Evolutionary conservation across 768 basidiomycete species (phyloP).

Genomic region (Hysterangium stoloniferum): DNA sequence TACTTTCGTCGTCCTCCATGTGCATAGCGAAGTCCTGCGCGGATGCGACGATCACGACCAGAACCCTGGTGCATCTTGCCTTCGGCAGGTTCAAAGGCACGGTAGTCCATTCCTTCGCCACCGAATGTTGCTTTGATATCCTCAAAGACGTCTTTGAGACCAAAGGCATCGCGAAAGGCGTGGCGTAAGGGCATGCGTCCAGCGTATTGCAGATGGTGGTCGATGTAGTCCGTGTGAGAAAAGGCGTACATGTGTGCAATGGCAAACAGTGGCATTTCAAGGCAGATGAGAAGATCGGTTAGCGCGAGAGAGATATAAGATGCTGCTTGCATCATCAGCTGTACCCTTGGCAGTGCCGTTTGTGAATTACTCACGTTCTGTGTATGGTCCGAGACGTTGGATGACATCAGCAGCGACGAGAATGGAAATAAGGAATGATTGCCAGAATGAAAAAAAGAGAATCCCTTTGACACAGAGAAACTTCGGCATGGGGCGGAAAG

Average conservation of each 20-base stretch:
- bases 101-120: slow-evolving; percentile 91
- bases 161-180: slow-evolving; percentile 85
- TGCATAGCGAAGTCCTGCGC: slow-evolving; percentile 86
- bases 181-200: slow-evolving; percentile 87
- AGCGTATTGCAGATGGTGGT: slow-evolving; percentile 49
- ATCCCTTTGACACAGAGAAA: slow-evolving; percentile 99
- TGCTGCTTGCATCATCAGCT: neutral
- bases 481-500: slow-evolving; percentile 92
- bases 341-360: neutral
- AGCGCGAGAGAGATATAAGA: slow-evolving; percentile 80
- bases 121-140: slow-evolving; percentile 76
- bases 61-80: slow-evolving; percentile 86
- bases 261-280: slow-evolving; percentile 98
- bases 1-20: slow-evolving; percentile 91
- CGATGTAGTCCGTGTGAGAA: slow-evolving; percentile 81
- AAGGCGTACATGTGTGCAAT: slow-evolving; percentile 95
- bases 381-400: slow-evolving; percentile 77
- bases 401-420: slow-evolving; percentile 80
- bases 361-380: slow-evolving; percentile 47
- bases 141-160: slow-evolving; percentile 76
- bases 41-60: slow-evolving; percentile 78
- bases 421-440: slow-evolving; percentile 76
- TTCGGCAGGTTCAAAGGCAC: slow-evolving; percentile 93
- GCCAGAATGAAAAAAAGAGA: slow-evolving; percentile 98
- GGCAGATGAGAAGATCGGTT: slow-evolving; percentile 85